phyloP scores from a whole-genome alignment of 1,139 yeast species.

The Debaryomycetaceae sp. region DNA sequence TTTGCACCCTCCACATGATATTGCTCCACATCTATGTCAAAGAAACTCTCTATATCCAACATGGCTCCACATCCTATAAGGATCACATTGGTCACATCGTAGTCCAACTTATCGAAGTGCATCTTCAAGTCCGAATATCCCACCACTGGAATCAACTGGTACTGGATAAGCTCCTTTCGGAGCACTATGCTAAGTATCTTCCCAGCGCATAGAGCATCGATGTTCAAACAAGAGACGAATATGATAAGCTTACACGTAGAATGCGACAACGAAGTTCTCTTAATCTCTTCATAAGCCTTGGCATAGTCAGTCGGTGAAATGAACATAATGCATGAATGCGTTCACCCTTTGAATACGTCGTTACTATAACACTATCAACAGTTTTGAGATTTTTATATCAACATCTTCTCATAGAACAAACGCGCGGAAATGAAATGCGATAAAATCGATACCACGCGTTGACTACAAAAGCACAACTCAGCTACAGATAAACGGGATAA shows the following conservation, averaged over 20 bases:
- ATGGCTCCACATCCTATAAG: constrained; percentile 95
- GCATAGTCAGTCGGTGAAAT: constrained; percentile 60
- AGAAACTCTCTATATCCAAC: constrained; percentile 77
- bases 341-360: not conserved
- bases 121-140: constrained; percentile 77
- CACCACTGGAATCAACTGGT: constrained; percentile 89
- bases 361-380: not conserved
- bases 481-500: no score
- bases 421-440: constrained; percentile 1
- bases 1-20: constrained; percentile 19
- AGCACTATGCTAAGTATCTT: constrained; percentile 68
- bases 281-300: constrained; percentile 56
- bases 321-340: constrained; percentile 42
- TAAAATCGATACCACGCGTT: not conserved
- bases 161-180: constrained; percentile 79
- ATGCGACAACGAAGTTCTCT: constrained; percentile 68
- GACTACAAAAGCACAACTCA: not conserved
- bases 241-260: constrained; percentile 86
- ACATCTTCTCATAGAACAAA: constrained; percentile 1
- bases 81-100: constrained; percentile 72
- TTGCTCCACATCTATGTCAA: constrained; percentile 60
- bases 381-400: not conserved
- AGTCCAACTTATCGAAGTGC: constrained; percentile 65
- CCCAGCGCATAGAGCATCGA: constrained; percentile 90
- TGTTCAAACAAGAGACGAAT: constrained; percentile 85